These are phyloP conservation scores for Ramaria sp. DNA, from an alignment of 768 basidiomycete species.

Conservation along the genomic window DNA sequence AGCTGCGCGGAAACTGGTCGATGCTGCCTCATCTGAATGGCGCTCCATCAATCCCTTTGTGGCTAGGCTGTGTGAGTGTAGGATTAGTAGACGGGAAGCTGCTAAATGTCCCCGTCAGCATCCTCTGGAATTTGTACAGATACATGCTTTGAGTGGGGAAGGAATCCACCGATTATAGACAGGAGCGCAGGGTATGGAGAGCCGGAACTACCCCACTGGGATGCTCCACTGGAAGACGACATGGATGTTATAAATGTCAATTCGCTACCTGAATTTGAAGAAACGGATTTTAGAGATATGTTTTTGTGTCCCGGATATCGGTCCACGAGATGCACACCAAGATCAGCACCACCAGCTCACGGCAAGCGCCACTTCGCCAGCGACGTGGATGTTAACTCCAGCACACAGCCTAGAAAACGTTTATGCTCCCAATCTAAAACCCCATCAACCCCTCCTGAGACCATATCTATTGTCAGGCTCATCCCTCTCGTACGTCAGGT, in stretches of 20 bases:
- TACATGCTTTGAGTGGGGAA: neutral
- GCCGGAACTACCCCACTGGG: neutral
- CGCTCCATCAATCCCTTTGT: neutral
- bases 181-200: neutral
- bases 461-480: neutral
- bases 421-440: neutral
- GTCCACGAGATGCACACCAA: neutral
- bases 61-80: no score
- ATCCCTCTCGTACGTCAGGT: neutral
- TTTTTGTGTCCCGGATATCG: neutral
- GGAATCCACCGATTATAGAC: neutral
- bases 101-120: neutral
- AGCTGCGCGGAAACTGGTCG: neutral
- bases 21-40: neutral
- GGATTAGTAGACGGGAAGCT: no score
- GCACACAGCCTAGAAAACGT: neutral
- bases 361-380: neutral
- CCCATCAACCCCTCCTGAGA: neutral
- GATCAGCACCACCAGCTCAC: neutral
- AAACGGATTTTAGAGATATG: neutral
- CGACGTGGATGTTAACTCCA: slow-evolving; percentile 1
- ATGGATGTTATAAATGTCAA: neutral
- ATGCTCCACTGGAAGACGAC: neutral
- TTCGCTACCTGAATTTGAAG: slow-evolving; percentile 2
- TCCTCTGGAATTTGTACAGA: neutral